phyloP scores from a whole-genome alignment of 768 basidiomycete genomes.

The Russula foetens region DNA sequence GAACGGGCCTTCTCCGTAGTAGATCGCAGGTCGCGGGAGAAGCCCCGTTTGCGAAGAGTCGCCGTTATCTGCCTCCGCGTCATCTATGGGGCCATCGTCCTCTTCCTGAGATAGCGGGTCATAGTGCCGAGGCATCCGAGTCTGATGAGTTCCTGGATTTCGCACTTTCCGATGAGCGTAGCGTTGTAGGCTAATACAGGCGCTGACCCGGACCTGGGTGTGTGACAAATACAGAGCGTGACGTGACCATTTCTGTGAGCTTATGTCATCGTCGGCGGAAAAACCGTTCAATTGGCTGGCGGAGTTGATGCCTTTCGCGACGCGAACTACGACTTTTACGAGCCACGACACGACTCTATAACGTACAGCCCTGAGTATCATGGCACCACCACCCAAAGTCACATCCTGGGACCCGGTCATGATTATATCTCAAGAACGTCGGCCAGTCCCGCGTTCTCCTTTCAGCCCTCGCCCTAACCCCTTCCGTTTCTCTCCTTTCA shows the following conservation, averaged over 20 bases:
- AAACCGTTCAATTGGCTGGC: too few relatives aligned
- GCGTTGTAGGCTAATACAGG: neutral
- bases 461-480: conserved; percentile 13
- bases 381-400: conserved; percentile 34
- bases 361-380: conserved; percentile 11
- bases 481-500: conserved; percentile 27
- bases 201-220: too few relatives aligned
- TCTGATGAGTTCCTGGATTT: neutral
- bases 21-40: conserved; percentile 27
- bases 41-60: neutral
- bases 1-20: conserved; percentile 73
- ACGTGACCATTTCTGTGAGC: neutral
- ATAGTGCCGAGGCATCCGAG: conserved; percentile 17
- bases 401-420: conserved; percentile 85
- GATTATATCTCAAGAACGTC: conserved; percentile 72
- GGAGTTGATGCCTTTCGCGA: neutral
- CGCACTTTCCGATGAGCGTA: too few relatives aligned
- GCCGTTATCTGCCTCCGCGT: neutral
- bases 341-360: neutral
- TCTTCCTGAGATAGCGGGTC: conserved; percentile 19
- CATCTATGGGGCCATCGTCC: conserved; percentile 8
- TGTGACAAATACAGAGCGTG: neutral
- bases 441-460: neutral
- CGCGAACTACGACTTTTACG: too few relatives aligned
- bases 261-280: too few relatives aligned